phyloP scores from a whole-genome alignment of 768 basidiomycete genomes.

The Pulveroboletus sp. region DNA sequence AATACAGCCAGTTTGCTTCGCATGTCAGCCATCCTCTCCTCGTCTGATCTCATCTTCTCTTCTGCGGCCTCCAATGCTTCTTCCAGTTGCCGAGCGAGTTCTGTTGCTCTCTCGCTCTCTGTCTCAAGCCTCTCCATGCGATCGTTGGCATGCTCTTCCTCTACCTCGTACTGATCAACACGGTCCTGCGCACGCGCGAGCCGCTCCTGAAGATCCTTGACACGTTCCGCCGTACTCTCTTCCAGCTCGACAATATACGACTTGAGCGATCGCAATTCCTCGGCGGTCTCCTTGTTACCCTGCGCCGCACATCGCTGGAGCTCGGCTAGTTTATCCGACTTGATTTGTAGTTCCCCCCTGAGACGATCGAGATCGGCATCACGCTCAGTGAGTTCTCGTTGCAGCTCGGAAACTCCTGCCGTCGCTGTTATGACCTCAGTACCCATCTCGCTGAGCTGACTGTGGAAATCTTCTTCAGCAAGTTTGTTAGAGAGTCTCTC shows the following conservation, averaged over 20 bases:
- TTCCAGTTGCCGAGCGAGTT: conserved; percentile 65
- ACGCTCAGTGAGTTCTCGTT: conserved; percentile 42
- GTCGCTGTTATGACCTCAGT: conserved; percentile 28
- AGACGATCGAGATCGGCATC: conserved; percentile 27
- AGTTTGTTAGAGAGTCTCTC: conserved; percentile 42
- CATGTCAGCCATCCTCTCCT: conserved; percentile 47
- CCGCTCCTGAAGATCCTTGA: conserved; percentile 55
- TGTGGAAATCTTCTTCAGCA: conserved; percentile 36
- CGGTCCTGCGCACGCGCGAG: conserved; percentile 44
- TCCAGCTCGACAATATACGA: conserved; percentile 56
- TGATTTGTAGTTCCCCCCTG: conserved; percentile 43
- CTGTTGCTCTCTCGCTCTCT: conserved; percentile 47
- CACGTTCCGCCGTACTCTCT: conserved; percentile 46
- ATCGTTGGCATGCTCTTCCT: conserved; percentile 45
- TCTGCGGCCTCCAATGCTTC: conserved; percentile 73
- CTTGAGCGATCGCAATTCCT: conserved; percentile 40
- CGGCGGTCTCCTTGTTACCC: conserved; percentile 21
- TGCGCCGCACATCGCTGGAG: conserved; percentile 24
- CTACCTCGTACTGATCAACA: conserved; percentile 38
- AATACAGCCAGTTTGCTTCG: conserved; percentile 46
- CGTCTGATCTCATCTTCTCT: conserved; percentile 61
- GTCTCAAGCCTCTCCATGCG: conserved; percentile 48
- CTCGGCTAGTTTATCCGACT: conserved; percentile 20
- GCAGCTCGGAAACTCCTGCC: conserved; percentile 39
- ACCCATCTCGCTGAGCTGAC: conserved; percentile 29